phyloP scores from a whole-genome alignment of 306 rosid species.

The Dryas drummondii region DNA sequence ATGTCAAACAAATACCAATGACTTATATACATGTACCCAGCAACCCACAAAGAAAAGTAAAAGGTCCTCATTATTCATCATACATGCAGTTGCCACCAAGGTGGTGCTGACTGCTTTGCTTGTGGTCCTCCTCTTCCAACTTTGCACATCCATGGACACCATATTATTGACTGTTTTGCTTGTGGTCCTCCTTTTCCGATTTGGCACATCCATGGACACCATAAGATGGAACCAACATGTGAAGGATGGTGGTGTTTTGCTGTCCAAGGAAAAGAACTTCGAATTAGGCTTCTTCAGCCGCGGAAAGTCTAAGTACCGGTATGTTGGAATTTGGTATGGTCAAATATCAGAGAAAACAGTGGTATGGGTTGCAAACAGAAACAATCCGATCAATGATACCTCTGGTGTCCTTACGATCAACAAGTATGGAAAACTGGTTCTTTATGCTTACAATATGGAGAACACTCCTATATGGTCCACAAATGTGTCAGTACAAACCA shows the following conservation, averaged over 20 bases:
- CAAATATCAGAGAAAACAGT: constrained; percentile 13
- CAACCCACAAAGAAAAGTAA: no score
- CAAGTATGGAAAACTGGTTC: not conserved
- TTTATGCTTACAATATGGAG: constrained; percentile 5
- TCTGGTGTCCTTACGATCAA: constrained; percentile 13
- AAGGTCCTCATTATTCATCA: not conserved
- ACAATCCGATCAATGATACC: constrained; percentile 32
- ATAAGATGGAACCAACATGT: constrained; percentile 24
- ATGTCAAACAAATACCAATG: no score
- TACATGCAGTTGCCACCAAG: not conserved
- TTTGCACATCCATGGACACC: constrained; percentile 8
- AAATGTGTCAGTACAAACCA: not conserved
- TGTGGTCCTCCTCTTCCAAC: not conserved
- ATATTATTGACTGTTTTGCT: not conserved
- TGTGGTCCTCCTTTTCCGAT: not conserved
- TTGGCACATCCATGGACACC: constrained; percentile 6
- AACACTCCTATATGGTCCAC: constrained; percentile 12
- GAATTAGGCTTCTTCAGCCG: constrained; percentile 56
- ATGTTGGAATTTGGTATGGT: constrained; percentile 46
- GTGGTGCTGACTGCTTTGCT: not conserved
- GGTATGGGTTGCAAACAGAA: constrained; percentile 67
- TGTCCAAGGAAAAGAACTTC: constrained; percentile 39
- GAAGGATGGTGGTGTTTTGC: constrained; percentile 43
- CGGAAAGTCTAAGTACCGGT: constrained; percentile 21
- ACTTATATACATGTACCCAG: no score